A percentile compares a stretch with the other conserved stretches of the same genome.
phyloP scores from a whole-genome alignment of 257 asterid species.

The Plantago major region DNA sequence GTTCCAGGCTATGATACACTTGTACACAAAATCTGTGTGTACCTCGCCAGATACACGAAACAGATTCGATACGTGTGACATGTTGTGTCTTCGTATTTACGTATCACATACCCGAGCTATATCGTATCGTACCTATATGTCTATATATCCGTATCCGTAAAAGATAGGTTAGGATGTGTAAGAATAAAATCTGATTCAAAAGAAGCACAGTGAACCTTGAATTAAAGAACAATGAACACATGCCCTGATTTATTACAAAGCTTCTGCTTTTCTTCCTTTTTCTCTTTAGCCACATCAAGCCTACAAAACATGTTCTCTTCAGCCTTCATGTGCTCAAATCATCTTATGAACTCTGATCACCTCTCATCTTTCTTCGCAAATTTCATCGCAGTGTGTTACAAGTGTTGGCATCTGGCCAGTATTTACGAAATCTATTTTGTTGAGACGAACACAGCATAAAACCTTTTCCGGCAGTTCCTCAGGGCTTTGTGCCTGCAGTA shows the following conservation, averaged over 20 bases:
- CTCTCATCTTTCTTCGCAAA: background rate
- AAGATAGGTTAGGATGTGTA: too few relatives aligned
- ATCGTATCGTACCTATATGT: too few relatives aligned
- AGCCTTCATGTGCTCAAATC: constrained; percentile 15
- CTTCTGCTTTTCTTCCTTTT: background rate
- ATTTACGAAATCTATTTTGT: constrained; percentile 63
- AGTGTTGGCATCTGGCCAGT: constrained; percentile 59
- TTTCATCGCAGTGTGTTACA: constrained; percentile 22
- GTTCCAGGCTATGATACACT: too few relatives aligned
- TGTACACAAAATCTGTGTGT: too few relatives aligned
- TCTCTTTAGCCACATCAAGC: constrained; percentile 11
- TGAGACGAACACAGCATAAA: constrained; percentile 66
- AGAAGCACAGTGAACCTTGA: constrained; percentile 14
- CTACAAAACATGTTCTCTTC: constrained; percentile 5
- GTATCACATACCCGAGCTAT: too few relatives aligned
- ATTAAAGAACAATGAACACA: constrained; percentile 19
- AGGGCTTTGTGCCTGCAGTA: constrained; percentile 64
- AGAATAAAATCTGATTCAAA: constrained; percentile 1
- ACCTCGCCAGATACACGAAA: too few relatives aligned
- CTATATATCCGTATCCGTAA: too few relatives aligned
- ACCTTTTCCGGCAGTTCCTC: constrained; percentile 89
- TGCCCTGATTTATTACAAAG: background rate
- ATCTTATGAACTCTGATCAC: constrained; percentile 3
- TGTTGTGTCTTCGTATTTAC: too few relatives aligned
- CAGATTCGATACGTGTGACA: too few relatives aligned